Evolutionary conservation across 352 stramenopile species (phyloP), one percentile per base, ranked within the genome.

Genomic region (Phytophthora cajani): DNA sequence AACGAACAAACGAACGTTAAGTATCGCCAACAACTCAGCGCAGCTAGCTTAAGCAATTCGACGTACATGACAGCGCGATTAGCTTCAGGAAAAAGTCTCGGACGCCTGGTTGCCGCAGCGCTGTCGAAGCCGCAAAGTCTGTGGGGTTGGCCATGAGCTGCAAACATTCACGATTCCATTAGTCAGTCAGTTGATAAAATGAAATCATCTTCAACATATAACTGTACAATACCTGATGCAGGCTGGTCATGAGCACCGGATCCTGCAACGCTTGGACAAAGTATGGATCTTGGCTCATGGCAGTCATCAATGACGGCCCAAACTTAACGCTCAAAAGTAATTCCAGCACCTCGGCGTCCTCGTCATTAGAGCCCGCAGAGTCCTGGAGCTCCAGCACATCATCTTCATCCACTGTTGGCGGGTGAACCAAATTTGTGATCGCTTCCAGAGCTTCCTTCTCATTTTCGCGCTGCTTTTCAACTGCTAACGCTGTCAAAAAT

Each of bases 11-110:
- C 5, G 27, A 62, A 51, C 5, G 51, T 12, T 53, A 3, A 53
- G 46, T 53, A 30, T 27, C 19, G 21, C 38, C 16, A 7, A 53
- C 17, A 58, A 17, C 12, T 42, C 50, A 56, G 23, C 11, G 25
- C 50, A 46, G 30, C 11, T 59, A 23, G 53, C n/a, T 32, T 16
- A 10, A 47, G 46, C 6, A 59, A 7, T 38, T 44, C 7, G 27
- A 77, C 78, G 58, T 55, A 90, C 81, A 76, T 16, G 84, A 89
- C 4, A 92, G 70, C 8, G 74, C 80, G 51, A 92, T 87, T 58
- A 92, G 81, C 40, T 86, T 84, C 27, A 84, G 64, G 40, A 91
- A 88, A 67, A 91, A 91, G 25, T 90, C 80, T 14, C 72, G 71
- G 12, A 89, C 67, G n/a, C 71, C 23, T 47, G 81, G 67, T 8